Evolutionary conservation across 345 rosid genomes (phyloP).

Genomic region (Toxicodendron radicans): DNA sequence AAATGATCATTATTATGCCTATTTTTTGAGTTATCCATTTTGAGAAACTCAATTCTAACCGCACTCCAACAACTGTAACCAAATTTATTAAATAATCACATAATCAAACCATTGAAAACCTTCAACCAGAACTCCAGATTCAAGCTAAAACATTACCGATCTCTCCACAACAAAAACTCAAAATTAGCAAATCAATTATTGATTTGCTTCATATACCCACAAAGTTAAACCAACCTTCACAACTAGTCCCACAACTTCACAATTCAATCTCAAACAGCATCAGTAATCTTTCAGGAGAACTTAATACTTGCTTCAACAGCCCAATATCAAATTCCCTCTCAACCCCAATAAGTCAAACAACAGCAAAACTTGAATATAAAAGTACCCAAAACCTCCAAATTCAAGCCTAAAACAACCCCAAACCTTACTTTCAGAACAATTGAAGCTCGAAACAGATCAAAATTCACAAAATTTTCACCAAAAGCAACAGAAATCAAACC

Average conservation of each 20-base stretch:
- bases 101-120: constrained; percentile 18
- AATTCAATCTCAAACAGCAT: constrained; percentile 3
- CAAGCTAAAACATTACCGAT: constrained; percentile 5
- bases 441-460: not conserved
- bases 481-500: constrained; percentile 14
- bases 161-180: not conserved
- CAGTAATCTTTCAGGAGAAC: not conserved
- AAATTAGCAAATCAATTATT: not conserved
- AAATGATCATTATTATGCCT: constrained; percentile 63
- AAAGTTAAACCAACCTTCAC: too few relatives aligned
- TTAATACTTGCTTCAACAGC: not conserved
- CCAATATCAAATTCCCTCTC: not conserved
- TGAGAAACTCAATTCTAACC: not conserved
- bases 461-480: not conserved
- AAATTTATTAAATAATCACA: constrained; percentile 5
- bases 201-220: too few relatives aligned
- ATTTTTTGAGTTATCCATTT: constrained; percentile 81
- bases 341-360: constrained; percentile 4
- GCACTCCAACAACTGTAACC: not conserved
- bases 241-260: not conserved
- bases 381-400: constrained; percentile 12
- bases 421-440: not conserved
- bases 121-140: constrained; percentile 16
- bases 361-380: constrained; percentile 13
- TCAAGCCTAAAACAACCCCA: not conserved